These are phyloP conservation scores for Fragilaria crotonensis DNA, from an alignment of 108 stramenopile genomes.

Conservation along the genomic window DNA sequence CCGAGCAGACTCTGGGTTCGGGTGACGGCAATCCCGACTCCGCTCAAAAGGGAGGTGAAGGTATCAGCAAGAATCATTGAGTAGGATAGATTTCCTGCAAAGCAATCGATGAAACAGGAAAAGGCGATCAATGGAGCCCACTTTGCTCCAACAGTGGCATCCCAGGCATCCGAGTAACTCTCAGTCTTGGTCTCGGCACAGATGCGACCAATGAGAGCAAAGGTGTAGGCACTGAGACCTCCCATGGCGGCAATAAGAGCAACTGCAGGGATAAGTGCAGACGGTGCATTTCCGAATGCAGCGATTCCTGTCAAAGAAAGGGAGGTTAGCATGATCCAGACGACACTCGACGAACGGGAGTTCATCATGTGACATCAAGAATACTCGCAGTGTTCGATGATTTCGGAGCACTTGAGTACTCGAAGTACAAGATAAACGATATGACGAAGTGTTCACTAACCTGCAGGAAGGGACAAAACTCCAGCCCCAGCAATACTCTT, in stretches of 20 bases:
- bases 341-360: too few species aligned
- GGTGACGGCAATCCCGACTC: slow-evolving; percentile 56
- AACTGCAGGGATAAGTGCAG: slow-evolving; percentile 81
- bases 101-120: slow-evolving; percentile 82
- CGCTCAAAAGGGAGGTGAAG: slow-evolving; percentile 59
- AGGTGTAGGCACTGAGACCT: slow-evolving; percentile 80
- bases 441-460: slow-evolving; percentile 7
- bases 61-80: slow-evolving; percentile 96
- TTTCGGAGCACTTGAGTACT: background rate
- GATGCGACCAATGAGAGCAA: slow-evolving; percentile 82
- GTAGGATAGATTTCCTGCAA: slow-evolving; percentile 83
- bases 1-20: slow-evolving; percentile 55
- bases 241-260: slow-evolving; percentile 75
- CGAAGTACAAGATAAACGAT: background rate
- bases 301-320: slow-evolving; percentile 77
- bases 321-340: too few species aligned
- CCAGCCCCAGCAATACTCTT: slow-evolving; percentile 78
- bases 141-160: slow-evolving; percentile 60
- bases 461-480: slow-evolving; percentile 69
- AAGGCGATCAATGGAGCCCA: slow-evolving; percentile 76
- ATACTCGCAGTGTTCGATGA: background rate
- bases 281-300: slow-evolving; percentile 81
- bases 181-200: slow-evolving; percentile 78
- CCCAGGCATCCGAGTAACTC: slow-evolving; percentile 91
- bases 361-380: too few species aligned